Conservation (phyloP, 1,284 basidiomycete genomes). For the Ceratobasidium sp. region DNA sequence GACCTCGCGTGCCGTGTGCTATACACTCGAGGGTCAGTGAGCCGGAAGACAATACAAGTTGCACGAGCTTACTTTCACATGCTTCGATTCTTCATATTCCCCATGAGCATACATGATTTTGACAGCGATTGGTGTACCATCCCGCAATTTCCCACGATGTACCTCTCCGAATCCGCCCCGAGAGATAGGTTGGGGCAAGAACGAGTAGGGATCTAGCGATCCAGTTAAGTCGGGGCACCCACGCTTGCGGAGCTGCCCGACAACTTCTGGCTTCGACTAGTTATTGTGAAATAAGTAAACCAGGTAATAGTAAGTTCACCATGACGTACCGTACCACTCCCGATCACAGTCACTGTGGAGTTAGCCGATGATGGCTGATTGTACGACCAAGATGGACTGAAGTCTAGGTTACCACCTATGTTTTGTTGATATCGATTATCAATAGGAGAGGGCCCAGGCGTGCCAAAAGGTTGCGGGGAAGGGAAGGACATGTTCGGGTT, state of each 20-base stretch:
- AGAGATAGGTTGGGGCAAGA: background rate
- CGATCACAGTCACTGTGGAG: background rate
- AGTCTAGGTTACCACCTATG: background rate
- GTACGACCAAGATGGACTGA: background rate
- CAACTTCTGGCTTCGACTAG: too few species aligned
- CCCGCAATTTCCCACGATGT: background rate
- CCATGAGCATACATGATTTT: background rate
- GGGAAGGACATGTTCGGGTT: background rate
- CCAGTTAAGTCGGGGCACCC: background rate
- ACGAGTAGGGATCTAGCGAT: background rate
- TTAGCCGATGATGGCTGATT: background rate
- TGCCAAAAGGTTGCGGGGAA: background rate
- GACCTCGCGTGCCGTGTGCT: background rate
- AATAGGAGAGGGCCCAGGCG: background rate
- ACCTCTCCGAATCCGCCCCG: slow-evolving; percentile 2
- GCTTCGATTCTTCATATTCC: background rate
- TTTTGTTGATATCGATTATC: background rate
- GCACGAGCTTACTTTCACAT: background rate
- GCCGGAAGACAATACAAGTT: background rate
- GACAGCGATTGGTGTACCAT: background rate
- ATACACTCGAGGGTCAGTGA: too few species aligned
- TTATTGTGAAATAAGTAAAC: background rate
- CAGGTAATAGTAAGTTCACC: background rate
- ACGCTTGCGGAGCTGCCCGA: background rate
- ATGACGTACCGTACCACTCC: background rate